Evolutionary conservation across 495 filamentous ascomycete genomes (phyloP), one percentile per base, ranked within the genome.

Genomic region (Cercophora newfieldiana): DNA sequence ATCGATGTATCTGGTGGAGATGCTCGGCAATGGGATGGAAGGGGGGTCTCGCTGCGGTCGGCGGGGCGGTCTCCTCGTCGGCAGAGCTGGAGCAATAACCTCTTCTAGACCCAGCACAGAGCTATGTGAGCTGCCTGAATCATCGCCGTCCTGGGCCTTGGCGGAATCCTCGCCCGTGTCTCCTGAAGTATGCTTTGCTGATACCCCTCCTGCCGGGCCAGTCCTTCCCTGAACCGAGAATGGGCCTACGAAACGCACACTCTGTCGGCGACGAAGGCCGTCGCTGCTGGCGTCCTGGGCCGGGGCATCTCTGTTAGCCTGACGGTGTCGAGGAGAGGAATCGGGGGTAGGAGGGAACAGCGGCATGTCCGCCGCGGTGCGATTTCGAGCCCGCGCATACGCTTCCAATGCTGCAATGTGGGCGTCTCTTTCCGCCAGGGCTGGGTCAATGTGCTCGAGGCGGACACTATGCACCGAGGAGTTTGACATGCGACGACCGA

Each of bases 371-470:
- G 78, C 69, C 55, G 72, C 81, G n/a, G 68, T 71, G 10, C 82
- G 78, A 65, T 81, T 82, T 49, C 76, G 83, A 33, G 87, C 87
- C 65, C 85, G 82, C 16, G 78, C 73, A 78, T 87, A 92, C 48
- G 91, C 90, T 66, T 82, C 76, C 25, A 80, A 81, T n/a, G 91
- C 90, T 56, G 91, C 91, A 47, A 84, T 83, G 10, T 88, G 82
- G 29, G 91, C 90, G 72, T 91, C 85, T 31, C 81, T 77, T 55
- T 85, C 82, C 12, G 85, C 85, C n/a, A 81, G 69, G 21, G 83
- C 80, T 7, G 87, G 80, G 53, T 87, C 80, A 50, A 87, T 79
- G 33, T 81, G 70, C 33, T 86, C 81, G 18, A 78, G 69, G 31
- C 77, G 71, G 33, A 80, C 78, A 28, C 78, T 83, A 62, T 81